Conservation (phyloP, 352 stramenopile species). For the Globisporangium iwayamae region DNA sequence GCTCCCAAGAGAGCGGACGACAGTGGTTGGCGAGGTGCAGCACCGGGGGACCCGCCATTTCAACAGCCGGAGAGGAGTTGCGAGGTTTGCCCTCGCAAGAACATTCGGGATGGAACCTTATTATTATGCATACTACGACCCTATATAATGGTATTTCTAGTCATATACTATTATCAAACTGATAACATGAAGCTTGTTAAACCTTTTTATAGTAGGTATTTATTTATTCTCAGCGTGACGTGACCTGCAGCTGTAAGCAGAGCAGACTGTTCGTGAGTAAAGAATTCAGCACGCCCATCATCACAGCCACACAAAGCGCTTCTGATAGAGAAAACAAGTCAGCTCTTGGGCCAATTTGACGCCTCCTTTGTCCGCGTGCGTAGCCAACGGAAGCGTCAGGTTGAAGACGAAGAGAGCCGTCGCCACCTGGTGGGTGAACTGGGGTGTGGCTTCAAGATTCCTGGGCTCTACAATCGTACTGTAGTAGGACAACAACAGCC, state of each 20-base stretch:
- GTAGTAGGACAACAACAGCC: too few species aligned
- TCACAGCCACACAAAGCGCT: background rate
- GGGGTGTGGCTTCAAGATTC: background rate
- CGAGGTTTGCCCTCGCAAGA: background rate
- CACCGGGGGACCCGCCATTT: background rate
- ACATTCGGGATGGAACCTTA: background rate
- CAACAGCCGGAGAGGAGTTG: background rate
- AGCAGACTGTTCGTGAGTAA: background rate
- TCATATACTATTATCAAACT: background rate
- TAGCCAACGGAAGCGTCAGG: background rate
- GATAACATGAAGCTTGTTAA: background rate
- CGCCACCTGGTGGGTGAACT: background rate
- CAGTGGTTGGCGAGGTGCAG: background rate
- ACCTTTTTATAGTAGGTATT: background rate
- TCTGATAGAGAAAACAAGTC: background rate
- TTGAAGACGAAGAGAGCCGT: background rate
- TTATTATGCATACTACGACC: background rate
- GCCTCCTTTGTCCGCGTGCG: background rate
- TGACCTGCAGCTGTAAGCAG: background rate
- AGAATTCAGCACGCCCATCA: background rate
- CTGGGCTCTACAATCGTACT: background rate
- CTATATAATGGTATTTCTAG: background rate
- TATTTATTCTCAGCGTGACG: background rate
- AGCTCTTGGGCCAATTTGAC: background rate
- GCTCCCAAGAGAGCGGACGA: background rate